Base-by-base conservation (phyloP, 106 monocot species). In the Amphibolis antarctica region DNA sequence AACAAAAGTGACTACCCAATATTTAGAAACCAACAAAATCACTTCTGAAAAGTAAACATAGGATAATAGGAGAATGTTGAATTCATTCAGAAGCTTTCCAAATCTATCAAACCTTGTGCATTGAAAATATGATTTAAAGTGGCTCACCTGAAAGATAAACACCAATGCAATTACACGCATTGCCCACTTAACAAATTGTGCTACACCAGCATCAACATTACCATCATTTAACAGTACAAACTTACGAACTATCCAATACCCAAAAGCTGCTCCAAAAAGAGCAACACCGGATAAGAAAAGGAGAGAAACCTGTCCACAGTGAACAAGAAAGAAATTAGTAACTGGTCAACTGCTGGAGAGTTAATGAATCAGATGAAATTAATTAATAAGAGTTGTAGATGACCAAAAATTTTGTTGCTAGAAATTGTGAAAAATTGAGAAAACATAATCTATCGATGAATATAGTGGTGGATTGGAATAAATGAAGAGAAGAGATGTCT, bases 121-220 rank as follows among this genome's bases (percentile, higher is more conserved):
- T 26, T 5, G 0, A 25, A 25, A 56, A 5, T 25, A 13, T 27
- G 3, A 25, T 20, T 3, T 42, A 60, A 60, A n/a, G 43, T 55
- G 55, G 43, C 36, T 2, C 42, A 91, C 96, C 96, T 80, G 90
- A 5, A 82, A 66, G 63, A 91, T 56, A 49, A 80, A 75, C 48
- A 82, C 75, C 12, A 69, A 9, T 49, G 75, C 86, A 72, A 83
- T 50, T 47, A 78, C 24, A 45, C 84, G 86, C 87, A 98, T 82
- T 25, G 96, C 77, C 96, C 90, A 98, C 68, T 80, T 82, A 22
- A 91, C 96, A 79, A 98, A 98, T 42, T 78, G 85, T 21, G 90
- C 78, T 59, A 91, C 71, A 19, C 80, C 75, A 63, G 76, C 66
- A 82, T 91, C 87, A 7, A 98, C 84, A 64, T 48, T 74, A n/a